phyloP scores from a whole-genome alignment of 2,329 filamentous ascomycete species.

The Fusarium guadeloupense region DNA sequence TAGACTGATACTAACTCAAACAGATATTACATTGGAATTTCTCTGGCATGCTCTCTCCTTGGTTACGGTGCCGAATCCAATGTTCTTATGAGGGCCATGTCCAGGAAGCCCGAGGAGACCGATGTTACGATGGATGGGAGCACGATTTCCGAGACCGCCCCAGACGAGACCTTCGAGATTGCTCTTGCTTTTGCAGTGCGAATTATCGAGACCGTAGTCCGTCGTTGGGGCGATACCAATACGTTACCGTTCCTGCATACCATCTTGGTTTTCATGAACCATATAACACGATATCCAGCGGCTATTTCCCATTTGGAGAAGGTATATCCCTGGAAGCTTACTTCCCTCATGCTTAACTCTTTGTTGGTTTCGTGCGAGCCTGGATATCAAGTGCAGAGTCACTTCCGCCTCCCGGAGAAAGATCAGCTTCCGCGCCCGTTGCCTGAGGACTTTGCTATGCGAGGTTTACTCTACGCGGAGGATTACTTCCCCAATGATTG shows the following conservation, averaged over 20 bases:
- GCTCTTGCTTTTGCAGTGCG: conserved; percentile 54
- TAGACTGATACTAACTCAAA: not conserved
- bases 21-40: conserved; percentile 49
- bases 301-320: conserved; percentile 57
- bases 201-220: conserved; percentile 59
- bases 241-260: conserved; percentile 71
- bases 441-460: conserved; percentile 74
- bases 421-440: conserved; percentile 62
- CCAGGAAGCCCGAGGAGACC: conserved; percentile 42
- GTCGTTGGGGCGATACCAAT: conserved; percentile 64
- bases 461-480: conserved; percentile 69
- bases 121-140: conserved; percentile 39
- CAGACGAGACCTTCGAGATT: conserved; percentile 44
- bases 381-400: conserved; percentile 50
- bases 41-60: conserved; percentile 46
- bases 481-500: conserved; percentile 67
- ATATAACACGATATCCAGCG: conserved; percentile 53
- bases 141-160: conserved; percentile 36
- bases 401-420: conserved; percentile 59
- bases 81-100: conserved; percentile 54
- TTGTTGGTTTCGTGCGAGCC: conserved; percentile 41
- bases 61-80: conserved; percentile 55
- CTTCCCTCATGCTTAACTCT: conserved; percentile 52
- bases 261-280: conserved; percentile 66
- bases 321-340: conserved; percentile 62